Percentiles rank a stretch among this genome's conserved stretches.
Conservation (phyloP, 129 eudicot species). For the Pseudognaphalium luteoalbum region DNA sequence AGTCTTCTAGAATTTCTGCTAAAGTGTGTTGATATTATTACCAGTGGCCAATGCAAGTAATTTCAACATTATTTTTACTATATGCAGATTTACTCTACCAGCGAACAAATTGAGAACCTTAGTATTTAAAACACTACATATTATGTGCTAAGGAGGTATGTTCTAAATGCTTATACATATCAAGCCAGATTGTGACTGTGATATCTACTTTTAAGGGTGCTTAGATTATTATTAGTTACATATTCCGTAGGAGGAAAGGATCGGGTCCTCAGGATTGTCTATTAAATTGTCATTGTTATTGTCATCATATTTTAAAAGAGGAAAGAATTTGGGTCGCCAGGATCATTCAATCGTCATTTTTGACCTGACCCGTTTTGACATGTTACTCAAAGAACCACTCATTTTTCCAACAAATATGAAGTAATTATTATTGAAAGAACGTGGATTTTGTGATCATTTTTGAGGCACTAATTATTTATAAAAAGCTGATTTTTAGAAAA, state of each 20-base stretch:
- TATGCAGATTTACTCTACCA: constrained; percentile 65
- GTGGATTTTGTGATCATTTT: too few relatives aligned
- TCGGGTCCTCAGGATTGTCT: constrained; percentile 64
- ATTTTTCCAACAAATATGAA: too few relatives aligned
- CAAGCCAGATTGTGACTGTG: neutral
- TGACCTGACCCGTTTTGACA: too few relatives aligned
- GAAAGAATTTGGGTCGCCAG: too few relatives aligned
- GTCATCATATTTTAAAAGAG: constrained; percentile 62
- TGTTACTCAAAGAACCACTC: too few relatives aligned
- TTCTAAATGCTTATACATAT: neutral
- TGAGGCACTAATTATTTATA: too few relatives aligned
- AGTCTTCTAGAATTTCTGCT: neutral
- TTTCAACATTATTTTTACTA: neutral
- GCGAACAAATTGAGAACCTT: constrained; percentile 71
- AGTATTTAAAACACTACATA: constrained; percentile 67
- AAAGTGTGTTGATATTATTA: neutral
- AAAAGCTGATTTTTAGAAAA: too few relatives aligned
- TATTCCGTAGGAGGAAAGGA: constrained; percentile 83
- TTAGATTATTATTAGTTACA: constrained; percentile 24
- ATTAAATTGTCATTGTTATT: constrained; percentile 74
- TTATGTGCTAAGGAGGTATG: constrained; percentile 87
- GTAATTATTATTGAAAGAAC: neutral
- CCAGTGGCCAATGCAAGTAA: constrained; percentile 3
- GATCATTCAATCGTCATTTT: too few relatives aligned
- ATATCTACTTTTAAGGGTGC: neutral